Evolutionary conservation across 352 stramenopile species (phyloP), one percentile per base, ranked within the genome.

Genomic region (Peronospora farinosa): DNA sequence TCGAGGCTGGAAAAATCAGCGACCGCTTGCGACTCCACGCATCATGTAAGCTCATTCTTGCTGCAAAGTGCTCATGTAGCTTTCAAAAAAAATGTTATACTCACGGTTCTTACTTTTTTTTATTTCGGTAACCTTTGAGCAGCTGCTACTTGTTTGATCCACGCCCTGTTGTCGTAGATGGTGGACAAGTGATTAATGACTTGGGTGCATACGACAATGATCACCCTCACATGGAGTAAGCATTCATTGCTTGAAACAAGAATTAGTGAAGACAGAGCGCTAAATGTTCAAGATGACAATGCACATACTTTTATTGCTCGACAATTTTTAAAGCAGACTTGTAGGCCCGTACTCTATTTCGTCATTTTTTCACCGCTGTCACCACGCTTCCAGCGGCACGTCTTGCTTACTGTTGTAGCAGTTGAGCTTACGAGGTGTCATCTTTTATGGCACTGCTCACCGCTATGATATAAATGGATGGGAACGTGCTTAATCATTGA

Each of bases 1-100:
- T 51, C 80, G 96, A 57, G 94, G 92, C 35, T 99, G 95, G 95
- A 93, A 85, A 53, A 86, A 75, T 3, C 86, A 92, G 54, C 82
- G 85, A 40, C 81, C 96, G 19, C 75, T 98, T 39, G 83, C 86
- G 41, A 97, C 95, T 17, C 95, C 95, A 15, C 82, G 79, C 10
- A 51, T 97, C 46, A 63, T 98, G 66, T 94, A 90, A 58, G 75
- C 68, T 30, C 5, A 33, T 55, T 11, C 41, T 39, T 57, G 10
- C 11, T 30, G 7, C n/a, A 11, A n/a, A 23, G 12, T 33, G 8
- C 11, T 32, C 10, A 12, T 32, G 6, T 32, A 12, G 28, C 28
- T 32, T 32, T 9, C 19, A 19, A 5, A 39, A 6, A 13, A 12
- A 7, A 25, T 25, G 25, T n/a, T 37, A 6, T 44, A 45, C 28